These are phyloP conservation scores for Amanita inopinata DNA, from an alignment of 768 basidiomycete species.

Conservation along the genomic window DNA sequence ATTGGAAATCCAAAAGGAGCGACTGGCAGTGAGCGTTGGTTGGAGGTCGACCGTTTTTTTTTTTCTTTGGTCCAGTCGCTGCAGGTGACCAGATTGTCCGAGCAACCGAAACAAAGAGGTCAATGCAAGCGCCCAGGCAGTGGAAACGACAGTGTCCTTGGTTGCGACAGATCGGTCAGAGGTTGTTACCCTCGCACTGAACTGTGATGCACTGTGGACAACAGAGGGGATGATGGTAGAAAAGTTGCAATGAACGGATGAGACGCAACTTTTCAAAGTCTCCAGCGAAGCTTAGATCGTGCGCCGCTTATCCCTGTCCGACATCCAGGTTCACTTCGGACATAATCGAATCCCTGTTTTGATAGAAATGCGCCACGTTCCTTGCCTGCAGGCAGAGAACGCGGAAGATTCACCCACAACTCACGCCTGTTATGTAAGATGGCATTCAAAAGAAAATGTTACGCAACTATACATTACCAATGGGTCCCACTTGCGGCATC, in stretches of 20 bases:
- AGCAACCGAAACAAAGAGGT: constrained; percentile 21
- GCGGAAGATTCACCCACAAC: constrained; percentile 28
- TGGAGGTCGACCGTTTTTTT: constrained; percentile 22
- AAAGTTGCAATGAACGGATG: constrained; percentile 36
- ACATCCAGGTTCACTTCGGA: constrained; percentile 32
- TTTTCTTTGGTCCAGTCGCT: constrained; percentile 23
- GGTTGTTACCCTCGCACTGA: constrained; percentile 23
- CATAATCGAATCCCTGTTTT: constrained; percentile 43
- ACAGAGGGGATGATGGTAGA: constrained; percentile 23
- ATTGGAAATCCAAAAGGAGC: constrained; percentile 31
- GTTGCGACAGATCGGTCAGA: constrained; percentile 21
- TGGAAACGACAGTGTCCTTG: constrained; percentile 39
- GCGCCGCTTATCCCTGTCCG: constrained; percentile 42
- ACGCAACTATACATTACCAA: too few relatives aligned
- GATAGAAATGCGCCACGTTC: constrained; percentile 60
- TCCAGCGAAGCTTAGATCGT: constrained; percentile 35
- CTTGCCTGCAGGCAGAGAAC: constrained; percentile 64
- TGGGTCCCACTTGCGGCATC: too few relatives aligned
- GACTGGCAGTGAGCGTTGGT: constrained; percentile 36
- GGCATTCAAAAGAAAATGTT: too few relatives aligned
- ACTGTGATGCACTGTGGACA: constrained; percentile 24
- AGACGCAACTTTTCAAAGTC: constrained; percentile 44
- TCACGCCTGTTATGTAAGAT: constrained; percentile 32
- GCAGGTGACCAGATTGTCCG: constrained; percentile 25
- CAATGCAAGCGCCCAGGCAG: constrained; percentile 34